phyloP scores from a whole-genome alignment of 2,329 filamentous ascomycete species.

The Aspergillus thermomutatus region DNA sequence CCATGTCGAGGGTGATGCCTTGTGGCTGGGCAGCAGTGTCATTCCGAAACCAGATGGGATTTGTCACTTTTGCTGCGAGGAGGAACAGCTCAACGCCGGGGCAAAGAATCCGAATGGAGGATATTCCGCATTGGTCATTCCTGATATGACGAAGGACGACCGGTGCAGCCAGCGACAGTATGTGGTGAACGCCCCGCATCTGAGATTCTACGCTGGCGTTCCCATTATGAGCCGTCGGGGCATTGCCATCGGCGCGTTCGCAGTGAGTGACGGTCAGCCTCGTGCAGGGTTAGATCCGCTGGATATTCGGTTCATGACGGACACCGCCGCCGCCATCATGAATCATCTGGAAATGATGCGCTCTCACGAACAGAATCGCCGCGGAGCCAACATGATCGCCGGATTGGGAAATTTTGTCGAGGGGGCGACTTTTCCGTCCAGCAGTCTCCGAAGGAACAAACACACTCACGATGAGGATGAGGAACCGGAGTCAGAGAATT shows the following conservation, averaged over 20 bases:
- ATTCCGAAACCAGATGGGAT: constrained; percentile 26
- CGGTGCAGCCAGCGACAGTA: constrained; percentile 25
- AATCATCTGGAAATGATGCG: constrained; percentile 9
- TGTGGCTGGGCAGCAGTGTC: constrained; percentile 29
- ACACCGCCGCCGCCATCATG: constrained; percentile 9
- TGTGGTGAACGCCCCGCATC: constrained; percentile 23
- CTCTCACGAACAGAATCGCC: constrained; percentile 7
- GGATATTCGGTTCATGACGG: constrained; percentile 9
- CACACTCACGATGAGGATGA: constrained; percentile 11
- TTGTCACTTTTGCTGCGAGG: constrained; percentile 22
- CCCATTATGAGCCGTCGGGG: constrained; percentile 4
- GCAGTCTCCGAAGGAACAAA: constrained; percentile 1
- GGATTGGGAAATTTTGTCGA: constrained; percentile 9
- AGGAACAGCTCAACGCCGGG: background rate
- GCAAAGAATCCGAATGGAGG: background rate
- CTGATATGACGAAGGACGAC: constrained; percentile 33
- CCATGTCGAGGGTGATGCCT: constrained; percentile 18
- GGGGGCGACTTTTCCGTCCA: constrained; percentile 4
- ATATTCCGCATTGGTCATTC: constrained; percentile 19
- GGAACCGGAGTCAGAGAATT: background rate
- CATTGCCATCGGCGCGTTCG: constrained; percentile 7
- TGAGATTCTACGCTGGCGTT: constrained; percentile 53
- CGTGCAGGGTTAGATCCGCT: background rate
- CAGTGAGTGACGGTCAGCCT: constrained; percentile 3
- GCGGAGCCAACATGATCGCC: constrained; percentile 9